Evolutionary conservation across 208 protist genomes (phyloP).

Genomic region (Angomonas deanei): DNA sequence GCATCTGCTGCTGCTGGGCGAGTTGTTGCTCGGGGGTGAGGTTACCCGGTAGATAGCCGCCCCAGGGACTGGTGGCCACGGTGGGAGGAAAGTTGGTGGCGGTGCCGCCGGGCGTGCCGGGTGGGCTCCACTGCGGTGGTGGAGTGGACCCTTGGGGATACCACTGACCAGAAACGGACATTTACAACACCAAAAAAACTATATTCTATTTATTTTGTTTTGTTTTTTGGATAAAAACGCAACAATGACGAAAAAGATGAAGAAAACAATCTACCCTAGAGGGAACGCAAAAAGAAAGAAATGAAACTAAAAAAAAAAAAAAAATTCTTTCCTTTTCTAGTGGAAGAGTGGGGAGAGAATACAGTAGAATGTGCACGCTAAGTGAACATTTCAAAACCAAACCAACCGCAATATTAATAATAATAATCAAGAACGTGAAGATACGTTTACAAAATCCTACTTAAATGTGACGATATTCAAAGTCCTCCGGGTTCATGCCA

Average conservation of each 20-base stretch:
- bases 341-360: not conserved
- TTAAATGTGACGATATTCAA: constrained; percentile 81
- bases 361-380: not conserved
- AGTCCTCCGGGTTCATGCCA: constrained; percentile 71
- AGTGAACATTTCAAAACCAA: not conserved
- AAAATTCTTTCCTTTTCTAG: too few relatives aligned
- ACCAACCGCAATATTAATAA: not conserved
- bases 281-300: constrained; percentile 8
- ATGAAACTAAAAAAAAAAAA: constrained; percentile 1
- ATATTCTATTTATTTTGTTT: too few relatives aligned
- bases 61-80: not conserved
- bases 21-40: not conserved
- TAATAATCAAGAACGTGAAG: constrained; percentile 12
- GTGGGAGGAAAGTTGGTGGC: not conserved
- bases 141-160: constrained; percentile 19
- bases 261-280: constrained; percentile 10
- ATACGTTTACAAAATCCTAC: not conserved
- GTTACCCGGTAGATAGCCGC: not conserved
- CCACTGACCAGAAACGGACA: constrained; percentile 14
- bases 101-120: not conserved
- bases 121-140: not conserved
- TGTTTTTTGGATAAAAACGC: too few relatives aligned
- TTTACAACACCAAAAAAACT: not conserved
- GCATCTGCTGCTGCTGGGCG: not conserved
- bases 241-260: constrained; percentile 11